Base-by-base conservation (phyloP, 352 stramenopile genomes). In the Ochromonadaceae sp. region DNA sequence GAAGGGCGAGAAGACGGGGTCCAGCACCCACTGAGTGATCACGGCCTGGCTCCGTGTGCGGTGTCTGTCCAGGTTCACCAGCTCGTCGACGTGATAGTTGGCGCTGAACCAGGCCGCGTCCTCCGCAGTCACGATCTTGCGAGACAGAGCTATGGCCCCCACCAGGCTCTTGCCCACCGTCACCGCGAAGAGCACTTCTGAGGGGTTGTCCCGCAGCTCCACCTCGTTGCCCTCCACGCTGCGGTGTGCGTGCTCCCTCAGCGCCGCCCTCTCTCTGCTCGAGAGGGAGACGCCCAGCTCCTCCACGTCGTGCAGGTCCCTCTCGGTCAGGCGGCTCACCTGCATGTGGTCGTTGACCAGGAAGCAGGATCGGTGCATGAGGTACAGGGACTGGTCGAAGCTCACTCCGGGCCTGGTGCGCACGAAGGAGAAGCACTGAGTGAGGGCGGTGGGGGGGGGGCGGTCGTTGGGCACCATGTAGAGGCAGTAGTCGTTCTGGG, bases 21-120 rank as follows among this genome's bases (percentile, higher is more conserved):
- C 83, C 20, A 88, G 67, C 5, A 84, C 56, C 39, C 82, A 79
- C 30, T 77, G 60, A 20, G 69, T 69, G 7, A 90, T 65, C 22
- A 82, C 72, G 1, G 71, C 74, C 65, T 86, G 71, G 30, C 81
- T 76, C 61, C 80, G 82, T 1, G 77, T 72, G 3, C 79, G 78
- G 50, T 88, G 77, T 48, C 80, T 76, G 42, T 72, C 59, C 50
- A 78, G 66, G 49, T 73, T 59, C 43, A 84, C 58, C 14, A 82
- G 73, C 2, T 74, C 72, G 48, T 87, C 78, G 26, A 69, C n/a
- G 49, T 70, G 28, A 61, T 70, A 74, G 57, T 74, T 69, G 2
- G 30, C 43, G 32, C 79, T 74, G 26, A 39, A 52, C 38, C 41
- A 53, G 34, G 14, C 44, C 7, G 55, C 2, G 34, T 52, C 36